Percentiles rank a stretch among this genome's conserved stretches.
Evolutionary conservation across 257 asterid species (phyloP).

Genomic region (Plantago major): DNA sequence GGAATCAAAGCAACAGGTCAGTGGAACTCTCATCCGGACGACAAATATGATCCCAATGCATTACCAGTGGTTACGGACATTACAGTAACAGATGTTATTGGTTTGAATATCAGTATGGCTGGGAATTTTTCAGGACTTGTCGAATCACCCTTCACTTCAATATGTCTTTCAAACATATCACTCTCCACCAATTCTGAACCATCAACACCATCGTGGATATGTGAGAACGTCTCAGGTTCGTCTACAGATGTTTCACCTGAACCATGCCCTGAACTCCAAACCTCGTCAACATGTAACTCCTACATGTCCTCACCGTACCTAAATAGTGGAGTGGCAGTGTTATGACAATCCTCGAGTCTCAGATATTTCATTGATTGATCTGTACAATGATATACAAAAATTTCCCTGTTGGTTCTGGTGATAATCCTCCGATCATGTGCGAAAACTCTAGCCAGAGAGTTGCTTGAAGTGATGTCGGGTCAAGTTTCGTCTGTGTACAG

Average conservation of each 20-base stretch:
- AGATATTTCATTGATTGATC: slow-evolving; percentile 41
- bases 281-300: slow-evolving; percentile 25
- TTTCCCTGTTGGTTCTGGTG: slow-evolving; percentile 28
- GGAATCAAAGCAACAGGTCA: slow-evolving; percentile 82
- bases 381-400: slow-evolving; percentile 21
- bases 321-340: slow-evolving; percentile 35
- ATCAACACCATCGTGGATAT: slow-evolving; percentile 43
- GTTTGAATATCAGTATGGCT: slow-evolving; percentile 54
- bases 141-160: slow-evolving; percentile 78
- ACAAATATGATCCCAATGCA: slow-evolving; percentile 59
- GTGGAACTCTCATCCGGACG: slow-evolving; percentile 73
- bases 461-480: slow-evolving; percentile 27
- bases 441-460: slow-evolving; percentile 1
- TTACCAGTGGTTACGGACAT: slow-evolving; percentile 58
- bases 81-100: slow-evolving; percentile 50
- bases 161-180: slow-evolving; percentile 61
- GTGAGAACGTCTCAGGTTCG: slow-evolving; percentile 51
- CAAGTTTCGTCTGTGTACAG: slow-evolving; percentile 56
- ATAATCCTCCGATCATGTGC: slow-evolving; percentile 31
- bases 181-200: slow-evolving; percentile 35
- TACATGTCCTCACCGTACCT: slow-evolving; percentile 24
- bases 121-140: slow-evolving; percentile 65
- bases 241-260: slow-evolving; percentile 56
- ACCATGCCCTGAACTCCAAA: slow-evolving; percentile 58
- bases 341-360: slow-evolving; percentile 26